phyloP scores from a whole-genome alignment of 331 rosid species.

The Spiraea crenata region DNA sequence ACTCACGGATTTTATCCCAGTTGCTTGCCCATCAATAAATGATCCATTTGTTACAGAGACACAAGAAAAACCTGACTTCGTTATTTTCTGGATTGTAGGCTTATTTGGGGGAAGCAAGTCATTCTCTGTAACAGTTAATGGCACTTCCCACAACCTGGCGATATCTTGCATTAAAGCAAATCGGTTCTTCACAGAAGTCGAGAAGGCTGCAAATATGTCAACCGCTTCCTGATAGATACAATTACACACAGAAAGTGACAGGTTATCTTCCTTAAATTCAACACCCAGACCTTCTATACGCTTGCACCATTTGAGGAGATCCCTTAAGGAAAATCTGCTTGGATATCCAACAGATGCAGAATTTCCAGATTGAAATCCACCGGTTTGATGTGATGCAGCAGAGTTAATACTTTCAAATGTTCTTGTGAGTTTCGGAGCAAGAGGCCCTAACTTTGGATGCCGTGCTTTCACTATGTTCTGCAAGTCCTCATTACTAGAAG shows the following conservation, averaged over 20 bases:
- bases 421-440: constrained; percentile 59
- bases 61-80: too few relatives aligned
- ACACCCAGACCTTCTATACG: constrained; percentile 63
- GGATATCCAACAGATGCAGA: constrained; percentile 41
- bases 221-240: constrained; percentile 82
- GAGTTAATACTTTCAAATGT: constrained; percentile 62
- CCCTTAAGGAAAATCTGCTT: constrained; percentile 77
- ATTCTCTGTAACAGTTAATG: constrained; percentile 45
- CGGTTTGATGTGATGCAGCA: constrained; percentile 33
- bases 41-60: too few relatives aligned
- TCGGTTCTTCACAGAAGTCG: constrained; percentile 58
- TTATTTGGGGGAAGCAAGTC: constrained; percentile 58
- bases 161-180: constrained; percentile 65
- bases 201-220: constrained; percentile 81
- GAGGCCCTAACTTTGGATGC: constrained; percentile 56
- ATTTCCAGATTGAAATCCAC: constrained; percentile 40
- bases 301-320: constrained; percentile 95
- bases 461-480: constrained; percentile 52
- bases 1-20: too few relatives aligned
- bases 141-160: constrained; percentile 64
- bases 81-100: constrained; percentile 56
- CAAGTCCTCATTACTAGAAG: constrained; percentile 61
- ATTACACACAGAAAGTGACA: constrained; percentile 48
- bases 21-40: too few relatives aligned
- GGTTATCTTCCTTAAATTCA: constrained; percentile 40